Evolutionary conservation across 176 grass and related monocot species (phyloP), one percentile per base, ranked within the genome.

Genomic region (Alopecurus myosuroides): DNA sequence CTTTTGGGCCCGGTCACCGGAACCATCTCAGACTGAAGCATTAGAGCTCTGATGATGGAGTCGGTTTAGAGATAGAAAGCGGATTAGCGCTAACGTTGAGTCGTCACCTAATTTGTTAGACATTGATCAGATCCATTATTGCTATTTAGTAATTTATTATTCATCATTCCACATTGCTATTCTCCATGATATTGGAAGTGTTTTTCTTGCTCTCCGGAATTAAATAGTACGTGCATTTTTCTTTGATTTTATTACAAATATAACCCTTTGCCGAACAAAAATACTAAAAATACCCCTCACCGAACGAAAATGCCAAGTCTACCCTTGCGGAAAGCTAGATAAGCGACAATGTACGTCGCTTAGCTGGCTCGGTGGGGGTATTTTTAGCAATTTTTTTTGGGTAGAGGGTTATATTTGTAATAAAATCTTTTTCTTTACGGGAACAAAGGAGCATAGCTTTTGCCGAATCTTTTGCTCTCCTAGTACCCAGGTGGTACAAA

Each of bases 41-140:
- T 61, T 52, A 41, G 80, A 61, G 71, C 58, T 88, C 52, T 42
- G n/a, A 48, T 40, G 22, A 42, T 74, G 42, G 41, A 26, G 77
- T 72, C 9, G 36, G 55, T 35, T 77, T 65, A 70, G 65, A 22
- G 40, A 71, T 26, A 85, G 7, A 41, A 33, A 69, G 41, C 49
- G 39, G 28, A 55, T 61, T 77, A 65, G 56, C 14, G 22, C 44
- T 18, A 74, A 34, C 65, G 30, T 4, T 4, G 14, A 72, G 14
- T 15, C 33, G 7, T 14, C 31, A 13, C 26, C 52, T 73, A 70
- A 40, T 89, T 37, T 77, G 63, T 41, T 20, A 71, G 78, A 19
- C 72, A 52, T 44, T 25, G 9, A 33, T 39, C 9, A 37, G 41
- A 26, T 63, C 51, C 33, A 48, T 52, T 25, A 31, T 77, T 53